Percentiles rank a stretch among this genome's conserved stretches.
phyloP scores from a whole-genome alignment of 768 basidiomycete species.

The Boletus reticuloceps region DNA sequence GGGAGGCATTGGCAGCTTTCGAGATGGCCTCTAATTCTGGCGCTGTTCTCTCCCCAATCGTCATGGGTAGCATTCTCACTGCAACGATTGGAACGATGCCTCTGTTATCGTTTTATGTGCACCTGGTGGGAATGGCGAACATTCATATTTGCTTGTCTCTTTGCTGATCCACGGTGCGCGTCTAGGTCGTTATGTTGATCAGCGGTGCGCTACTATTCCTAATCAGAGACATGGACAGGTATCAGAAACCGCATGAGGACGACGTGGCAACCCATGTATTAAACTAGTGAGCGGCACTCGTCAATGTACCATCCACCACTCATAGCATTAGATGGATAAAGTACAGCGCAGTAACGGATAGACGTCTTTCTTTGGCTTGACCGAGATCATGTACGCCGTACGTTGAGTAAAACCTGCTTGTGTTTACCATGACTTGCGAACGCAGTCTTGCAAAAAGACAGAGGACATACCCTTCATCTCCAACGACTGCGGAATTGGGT shows the following conservation, averaged over 20 bases:
- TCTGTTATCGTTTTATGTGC: constrained; percentile 23
- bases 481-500: too few species aligned
- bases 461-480: too few species aligned
- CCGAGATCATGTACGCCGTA: too few species aligned
- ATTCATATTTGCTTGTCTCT: not conserved
- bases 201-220: constrained; percentile 21
- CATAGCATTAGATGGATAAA: too few species aligned
- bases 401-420: too few species aligned
- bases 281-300: too few species aligned
- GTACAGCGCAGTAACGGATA: too few species aligned
- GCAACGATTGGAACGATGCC: constrained; percentile 20
- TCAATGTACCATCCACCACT: too few species aligned
- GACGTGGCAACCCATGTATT: too few species aligned
- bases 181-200: constrained; percentile 15
- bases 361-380: too few species aligned
- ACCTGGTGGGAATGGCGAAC: constrained; percentile 14
- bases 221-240: constrained; percentile 22
- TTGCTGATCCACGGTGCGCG: not conserved
- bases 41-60: constrained; percentile 21
- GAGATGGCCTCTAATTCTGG: constrained; percentile 26
- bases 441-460: too few species aligned
- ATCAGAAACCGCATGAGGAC: not conserved
- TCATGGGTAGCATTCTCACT: constrained; percentile 30
- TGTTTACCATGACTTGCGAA: too few species aligned
- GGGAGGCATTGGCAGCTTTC: constrained; percentile 30